Percentiles rank a stretch among this genome's conserved stretches.
Evolutionary conservation across 2,329 filamentous ascomycete genomes (phyloP).

Genomic region (Talaromyces islandicus): DNA sequence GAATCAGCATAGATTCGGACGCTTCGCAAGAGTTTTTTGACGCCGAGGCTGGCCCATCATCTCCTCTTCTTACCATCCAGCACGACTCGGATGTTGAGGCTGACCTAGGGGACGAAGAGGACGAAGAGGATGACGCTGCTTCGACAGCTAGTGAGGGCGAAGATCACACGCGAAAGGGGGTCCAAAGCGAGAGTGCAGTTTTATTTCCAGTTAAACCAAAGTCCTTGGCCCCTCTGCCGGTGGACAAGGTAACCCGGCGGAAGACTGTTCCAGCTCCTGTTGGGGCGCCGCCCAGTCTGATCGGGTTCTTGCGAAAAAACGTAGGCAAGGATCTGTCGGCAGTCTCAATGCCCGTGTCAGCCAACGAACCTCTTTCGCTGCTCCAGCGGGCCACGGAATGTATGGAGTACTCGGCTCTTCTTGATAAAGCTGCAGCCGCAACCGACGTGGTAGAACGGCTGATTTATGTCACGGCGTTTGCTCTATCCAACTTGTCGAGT

Average conservation of each 20-base stretch:
- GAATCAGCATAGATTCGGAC: slow-evolving; percentile 73
- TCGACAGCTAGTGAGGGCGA: slow-evolving; percentile 58
- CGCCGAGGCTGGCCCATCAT: slow-evolving; percentile 60
- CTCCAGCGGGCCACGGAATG: slow-evolving; percentile 86
- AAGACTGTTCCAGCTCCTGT: slow-evolving; percentile 66
- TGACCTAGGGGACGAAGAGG: slow-evolving; percentile 52
- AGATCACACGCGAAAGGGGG: slow-evolving; percentile 30
- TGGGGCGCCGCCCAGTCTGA: slow-evolving; percentile 78
- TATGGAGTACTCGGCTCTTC: slow-evolving; percentile 79
- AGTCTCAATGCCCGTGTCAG: slow-evolving; percentile 94
- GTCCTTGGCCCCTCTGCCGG: slow-evolving; percentile 68
- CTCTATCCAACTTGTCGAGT: slow-evolving; percentile 77
- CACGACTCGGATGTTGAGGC: slow-evolving; percentile 65
- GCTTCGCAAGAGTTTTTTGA: slow-evolving; percentile 92
- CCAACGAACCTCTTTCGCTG: slow-evolving; percentile 86
- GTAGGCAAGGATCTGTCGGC: slow-evolving; percentile 96
- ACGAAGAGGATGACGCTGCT: slow-evolving; percentile 53
- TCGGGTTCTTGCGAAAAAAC: slow-evolving; percentile 92
- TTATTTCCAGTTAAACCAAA: slow-evolving; percentile 73
- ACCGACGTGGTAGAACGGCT: slow-evolving; percentile 63
- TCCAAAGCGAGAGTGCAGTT: slow-evolving; percentile 32
- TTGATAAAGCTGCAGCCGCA: slow-evolving; percentile 63
- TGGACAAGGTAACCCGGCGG: slow-evolving; percentile 62
- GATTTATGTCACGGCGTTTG: slow-evolving; percentile 82
- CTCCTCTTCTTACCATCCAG: slow-evolving; percentile 69